Conservation (phyloP, 305 asterid genomes). For the Ajuga reptans region DNA sequence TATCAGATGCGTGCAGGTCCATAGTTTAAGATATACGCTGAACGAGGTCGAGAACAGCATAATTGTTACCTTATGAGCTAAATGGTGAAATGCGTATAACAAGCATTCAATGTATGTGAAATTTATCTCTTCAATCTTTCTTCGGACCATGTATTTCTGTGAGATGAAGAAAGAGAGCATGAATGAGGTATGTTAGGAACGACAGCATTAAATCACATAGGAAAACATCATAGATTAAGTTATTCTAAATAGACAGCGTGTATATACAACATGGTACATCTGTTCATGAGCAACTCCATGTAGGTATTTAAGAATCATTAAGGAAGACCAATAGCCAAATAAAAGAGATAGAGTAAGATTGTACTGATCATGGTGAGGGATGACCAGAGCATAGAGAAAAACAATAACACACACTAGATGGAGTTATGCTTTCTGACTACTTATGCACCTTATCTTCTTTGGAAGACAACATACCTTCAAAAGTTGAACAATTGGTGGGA, state of each 20-base stretch:
- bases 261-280: background rate
- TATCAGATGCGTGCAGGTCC: background rate
- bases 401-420: background rate
- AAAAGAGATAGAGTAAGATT: background rate
- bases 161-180: conserved; percentile 15
- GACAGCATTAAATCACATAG: background rate
- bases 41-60: background rate
- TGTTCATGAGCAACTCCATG: background rate
- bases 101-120: conserved; percentile 68
- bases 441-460: conserved; percentile 14
- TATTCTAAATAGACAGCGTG: background rate
- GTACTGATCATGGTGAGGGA: background rate
- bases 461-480: conserved; percentile 47
- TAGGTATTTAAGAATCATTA: background rate
- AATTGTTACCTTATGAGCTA: conserved; percentile 69
- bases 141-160: conserved; percentile 80
- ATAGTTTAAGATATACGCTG: conserved; percentile 5
- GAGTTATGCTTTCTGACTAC: no score
- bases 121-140: conserved; percentile 81
- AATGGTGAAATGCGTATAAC: conserved; percentile 75
- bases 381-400: background rate
- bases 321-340: background rate
- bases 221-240: background rate
- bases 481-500: conserved; percentile 78
- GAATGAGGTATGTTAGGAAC: background rate